Percentiles rank a stretch among this genome's conserved stretches.
Conservation (phyloP, 2,329 filamentous ascomycete genomes). For the Phyllosticta paracitricarpa region DNA sequence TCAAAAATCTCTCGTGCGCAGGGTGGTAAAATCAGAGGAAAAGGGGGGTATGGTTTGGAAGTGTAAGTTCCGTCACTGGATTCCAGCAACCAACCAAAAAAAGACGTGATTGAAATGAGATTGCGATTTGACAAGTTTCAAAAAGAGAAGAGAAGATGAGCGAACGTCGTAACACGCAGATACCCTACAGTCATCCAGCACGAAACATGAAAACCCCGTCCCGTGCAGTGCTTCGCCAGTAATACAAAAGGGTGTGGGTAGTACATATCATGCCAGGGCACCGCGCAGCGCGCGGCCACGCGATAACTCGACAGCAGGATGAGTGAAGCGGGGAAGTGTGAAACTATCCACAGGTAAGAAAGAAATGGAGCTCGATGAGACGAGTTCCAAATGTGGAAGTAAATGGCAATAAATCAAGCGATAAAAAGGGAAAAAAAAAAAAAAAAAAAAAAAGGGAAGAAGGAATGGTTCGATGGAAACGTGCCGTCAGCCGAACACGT, state of each 20-base stretch:
- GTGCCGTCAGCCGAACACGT: neutral
- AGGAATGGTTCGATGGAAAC: neutral
- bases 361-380: neutral
- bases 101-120: neutral
- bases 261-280: slow-evolving; percentile 6
- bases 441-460: slow-evolving; percentile 1
- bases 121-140: neutral
- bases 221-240: neutral
- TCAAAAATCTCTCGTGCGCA: neutral
- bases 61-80: neutral
- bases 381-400: neutral
- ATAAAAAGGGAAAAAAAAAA: slow-evolving; percentile 7
- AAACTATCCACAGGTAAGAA: neutral
- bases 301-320: neutral
- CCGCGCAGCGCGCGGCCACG: neutral
- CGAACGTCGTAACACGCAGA: slow-evolving; percentile 10
- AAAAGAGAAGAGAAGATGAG: neutral
- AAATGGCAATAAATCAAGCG: slow-evolving; percentile 4
- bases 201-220: slow-evolving; percentile 1
- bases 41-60: neutral
- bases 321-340: neutral
- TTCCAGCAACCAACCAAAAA: neutral
- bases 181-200: slow-evolving; percentile 9
- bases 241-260: slow-evolving; percentile 5
- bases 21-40: neutral